Conservation (phyloP, 176 grass and related monocot species). For the Triticum timopheevii region DNA sequence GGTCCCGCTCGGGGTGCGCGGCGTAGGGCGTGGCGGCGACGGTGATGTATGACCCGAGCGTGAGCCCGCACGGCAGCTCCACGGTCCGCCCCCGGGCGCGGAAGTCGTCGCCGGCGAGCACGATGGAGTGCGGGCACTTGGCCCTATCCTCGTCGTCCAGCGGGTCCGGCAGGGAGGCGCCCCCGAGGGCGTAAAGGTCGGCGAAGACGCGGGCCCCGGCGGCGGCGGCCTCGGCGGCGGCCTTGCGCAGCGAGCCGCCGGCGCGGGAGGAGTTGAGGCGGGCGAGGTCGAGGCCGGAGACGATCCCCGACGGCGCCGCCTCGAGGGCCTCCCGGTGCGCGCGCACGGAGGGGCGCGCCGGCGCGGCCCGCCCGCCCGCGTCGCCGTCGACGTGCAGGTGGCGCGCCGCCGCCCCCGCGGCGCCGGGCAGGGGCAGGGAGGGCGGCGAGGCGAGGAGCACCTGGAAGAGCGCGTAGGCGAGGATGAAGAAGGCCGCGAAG, state of each 20-base stretch:
- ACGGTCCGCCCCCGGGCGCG: constrained; percentile 48
- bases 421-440: constrained; percentile 29
- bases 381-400: constrained; percentile 27
- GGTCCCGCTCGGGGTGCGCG: constrained; percentile 75
- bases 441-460: constrained; percentile 65
- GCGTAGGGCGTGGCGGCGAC: constrained; percentile 60
- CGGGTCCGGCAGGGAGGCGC: not conserved
- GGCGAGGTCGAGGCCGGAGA: constrained; percentile 64
- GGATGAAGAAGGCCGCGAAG: constrained; percentile 38
- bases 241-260: constrained; percentile 50
- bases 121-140: constrained; percentile 83
- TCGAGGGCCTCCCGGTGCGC: constrained; percentile 38
- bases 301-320: constrained; percentile 34
- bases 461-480: constrained; percentile 46
- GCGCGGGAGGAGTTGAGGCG: constrained; percentile 54
- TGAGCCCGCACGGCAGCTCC: constrained; percentile 91
- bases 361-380: constrained; percentile 15
- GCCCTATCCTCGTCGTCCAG: constrained; percentile 25
- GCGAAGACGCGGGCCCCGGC: constrained; percentile 57
- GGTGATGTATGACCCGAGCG: constrained; percentile 85
- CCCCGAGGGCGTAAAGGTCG: constrained; percentile 34
- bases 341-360: constrained; percentile 32
- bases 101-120: constrained; percentile 58
- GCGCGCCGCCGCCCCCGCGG: not conserved
- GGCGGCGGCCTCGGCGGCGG: constrained; percentile 64